Evolutionary conservation across 768 basidiomycete genomes (phyloP).

Genomic region (Holtermanniella nyarrowii): DNA sequence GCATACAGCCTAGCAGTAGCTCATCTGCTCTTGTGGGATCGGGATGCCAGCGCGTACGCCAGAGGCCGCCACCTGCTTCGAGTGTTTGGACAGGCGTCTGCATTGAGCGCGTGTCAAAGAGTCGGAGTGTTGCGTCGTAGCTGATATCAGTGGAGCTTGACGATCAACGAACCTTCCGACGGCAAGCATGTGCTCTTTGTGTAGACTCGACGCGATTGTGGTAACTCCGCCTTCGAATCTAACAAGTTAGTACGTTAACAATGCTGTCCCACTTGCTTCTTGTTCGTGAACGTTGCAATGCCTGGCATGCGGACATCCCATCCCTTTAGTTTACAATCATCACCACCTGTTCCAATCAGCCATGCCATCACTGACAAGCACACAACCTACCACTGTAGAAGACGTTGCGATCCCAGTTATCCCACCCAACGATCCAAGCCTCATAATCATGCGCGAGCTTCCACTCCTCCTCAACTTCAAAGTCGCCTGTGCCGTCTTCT

Average conservation of each 20-base stretch:
- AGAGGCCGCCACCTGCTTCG: constrained; percentile 80
- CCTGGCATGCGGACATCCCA: constrained; percentile 76
- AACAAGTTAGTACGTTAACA: constrained; percentile 1
- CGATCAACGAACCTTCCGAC: constrained; percentile 62
- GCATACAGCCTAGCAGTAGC: constrained; percentile 92
- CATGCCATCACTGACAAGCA: background rate
- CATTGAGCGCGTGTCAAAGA: constrained; percentile 73
- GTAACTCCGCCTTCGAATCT: constrained; percentile 93
- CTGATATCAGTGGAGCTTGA: constrained; percentile 42
- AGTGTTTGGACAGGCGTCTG: constrained; percentile 50
- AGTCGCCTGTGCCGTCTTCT: constrained; percentile 42
- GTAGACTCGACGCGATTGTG: constrained; percentile 71
- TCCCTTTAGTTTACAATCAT: constrained; percentile 76
- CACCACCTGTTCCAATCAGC: constrained; percentile 56
- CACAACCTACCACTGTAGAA: constrained; percentile 65
- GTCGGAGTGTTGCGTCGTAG: constrained; percentile 67
- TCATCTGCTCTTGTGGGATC: constrained; percentile 54
- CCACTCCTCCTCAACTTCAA: constrained; percentile 56
- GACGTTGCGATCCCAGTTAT: constrained; percentile 68
- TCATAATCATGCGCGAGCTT: constrained; percentile 75
- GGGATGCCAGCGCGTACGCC: constrained; percentile 96
- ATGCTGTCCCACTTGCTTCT: constrained; percentile 45
- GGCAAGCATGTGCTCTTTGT: constrained; percentile 68
- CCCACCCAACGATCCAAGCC: constrained; percentile 87
- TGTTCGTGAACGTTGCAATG: constrained; percentile 60